Conservation (phyloP, 2,329 filamentous ascomycete species). For the Ophiostoma triangulosporum region DNA sequence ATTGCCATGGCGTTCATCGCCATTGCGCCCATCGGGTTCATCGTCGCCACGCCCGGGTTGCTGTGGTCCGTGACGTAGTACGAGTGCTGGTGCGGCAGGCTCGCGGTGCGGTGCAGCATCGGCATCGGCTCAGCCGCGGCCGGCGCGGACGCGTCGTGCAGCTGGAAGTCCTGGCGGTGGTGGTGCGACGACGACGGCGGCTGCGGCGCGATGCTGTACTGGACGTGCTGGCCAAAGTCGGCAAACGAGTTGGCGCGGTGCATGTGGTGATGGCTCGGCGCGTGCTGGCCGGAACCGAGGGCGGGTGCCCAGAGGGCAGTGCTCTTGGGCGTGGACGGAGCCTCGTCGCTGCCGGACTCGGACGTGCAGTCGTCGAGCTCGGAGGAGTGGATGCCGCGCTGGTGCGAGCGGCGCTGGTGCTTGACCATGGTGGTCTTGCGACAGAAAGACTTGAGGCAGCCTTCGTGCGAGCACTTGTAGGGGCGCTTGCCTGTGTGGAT, state of each 20-base stretch:
- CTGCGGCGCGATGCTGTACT: conserved; percentile 27
- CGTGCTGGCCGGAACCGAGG: conserved; percentile 12
- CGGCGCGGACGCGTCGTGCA: conserved; percentile 30
- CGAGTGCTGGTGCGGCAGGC: conserved; percentile 28
- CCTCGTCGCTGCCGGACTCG: conserved; percentile 44
- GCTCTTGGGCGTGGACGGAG: conserved; percentile 44
- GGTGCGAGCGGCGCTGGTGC: conserved; percentile 48
- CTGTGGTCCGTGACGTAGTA: conserved; percentile 49
- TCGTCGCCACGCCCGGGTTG: conserved; percentile 48
- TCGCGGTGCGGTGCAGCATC: conserved; percentile 35
- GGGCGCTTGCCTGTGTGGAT: conserved; percentile 56
- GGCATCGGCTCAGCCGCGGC: conserved; percentile 23
- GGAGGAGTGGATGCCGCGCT: conserved; percentile 41
- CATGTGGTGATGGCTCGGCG: conserved; percentile 18
- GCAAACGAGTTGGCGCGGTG: conserved; percentile 41
- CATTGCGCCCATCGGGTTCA: too few species aligned
- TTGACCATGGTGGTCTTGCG: conserved; percentile 61
- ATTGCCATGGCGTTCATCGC: too few species aligned
- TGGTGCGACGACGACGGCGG: too few species aligned
- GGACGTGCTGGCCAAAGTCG: conserved; percentile 37
- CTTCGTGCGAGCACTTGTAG: conserved; percentile 47
- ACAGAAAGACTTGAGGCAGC: conserved; percentile 56
- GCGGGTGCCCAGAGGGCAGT: conserved; percentile 34
- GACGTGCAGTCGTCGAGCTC: conserved; percentile 43
- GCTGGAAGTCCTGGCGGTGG: conserved; percentile 36